Conservation (phyloP, 73 alveolate species). For the Paramecium octaurelia region DNA sequence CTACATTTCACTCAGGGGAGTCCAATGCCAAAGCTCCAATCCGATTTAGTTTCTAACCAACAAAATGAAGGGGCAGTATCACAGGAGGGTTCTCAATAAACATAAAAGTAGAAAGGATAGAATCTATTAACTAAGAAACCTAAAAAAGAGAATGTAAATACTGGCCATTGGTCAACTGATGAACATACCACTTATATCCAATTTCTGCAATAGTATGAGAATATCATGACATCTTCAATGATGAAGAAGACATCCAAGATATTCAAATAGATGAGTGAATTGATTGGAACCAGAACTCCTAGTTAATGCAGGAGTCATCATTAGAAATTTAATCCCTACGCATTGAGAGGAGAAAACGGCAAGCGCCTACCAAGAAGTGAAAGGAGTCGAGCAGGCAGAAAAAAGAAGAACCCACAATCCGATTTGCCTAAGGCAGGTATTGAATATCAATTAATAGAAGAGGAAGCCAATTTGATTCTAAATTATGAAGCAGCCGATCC, state of each 20-base stretch:
- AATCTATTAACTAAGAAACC: constrained; percentile 25
- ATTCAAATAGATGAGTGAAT: constrained; percentile 38
- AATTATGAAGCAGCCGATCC: background rate
- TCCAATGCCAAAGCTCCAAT: background rate
- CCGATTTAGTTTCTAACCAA: background rate
- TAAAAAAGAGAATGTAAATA: constrained; percentile 15
- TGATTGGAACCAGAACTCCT: constrained; percentile 37
- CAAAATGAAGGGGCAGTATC: background rate
- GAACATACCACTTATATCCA: constrained; percentile 16
- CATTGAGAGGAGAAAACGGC: constrained; percentile 14
- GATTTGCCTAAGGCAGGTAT: constrained; percentile 26
- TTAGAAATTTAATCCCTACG: constrained; percentile 37
- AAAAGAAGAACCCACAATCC: background rate
- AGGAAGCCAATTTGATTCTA: background rate
- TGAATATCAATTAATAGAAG: background rate
- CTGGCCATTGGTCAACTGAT: constrained; percentile 36
- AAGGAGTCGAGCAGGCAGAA: constrained; percentile 47
- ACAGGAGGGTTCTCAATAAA: background rate
- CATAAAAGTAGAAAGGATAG: background rate
- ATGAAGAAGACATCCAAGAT: constrained; percentile 31
- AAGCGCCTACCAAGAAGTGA: constrained; percentile 3
- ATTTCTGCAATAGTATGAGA: background rate
- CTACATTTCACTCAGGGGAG: background rate
- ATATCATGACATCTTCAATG: constrained; percentile 37
- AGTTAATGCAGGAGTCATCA: constrained; percentile 41